Conservation (phyloP, 352 stramenopile genomes). For the Globisporangium abappressorium region DNA sequence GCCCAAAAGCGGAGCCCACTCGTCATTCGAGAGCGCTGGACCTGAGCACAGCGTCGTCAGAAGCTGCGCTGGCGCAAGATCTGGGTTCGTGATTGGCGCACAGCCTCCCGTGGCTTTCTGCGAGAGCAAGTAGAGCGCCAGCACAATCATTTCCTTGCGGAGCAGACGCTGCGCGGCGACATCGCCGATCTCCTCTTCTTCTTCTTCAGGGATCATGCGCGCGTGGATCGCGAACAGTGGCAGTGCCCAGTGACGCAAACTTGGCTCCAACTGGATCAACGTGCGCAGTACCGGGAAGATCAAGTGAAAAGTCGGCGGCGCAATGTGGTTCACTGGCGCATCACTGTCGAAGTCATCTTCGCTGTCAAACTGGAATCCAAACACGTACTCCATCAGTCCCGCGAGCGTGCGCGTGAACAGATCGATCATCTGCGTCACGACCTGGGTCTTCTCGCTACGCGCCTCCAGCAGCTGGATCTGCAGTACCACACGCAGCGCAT, state of each 20-base stretch:
- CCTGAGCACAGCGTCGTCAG: conserved; percentile 59
- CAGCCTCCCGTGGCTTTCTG: conserved; percentile 47
- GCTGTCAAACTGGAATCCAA: conserved; percentile 79
- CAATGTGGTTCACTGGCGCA: conserved; percentile 59
- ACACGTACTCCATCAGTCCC: conserved; percentile 72
- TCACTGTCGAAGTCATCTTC: conserved; percentile 74
- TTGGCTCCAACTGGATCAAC: conserved; percentile 45
- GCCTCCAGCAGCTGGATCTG: conserved; percentile 37
- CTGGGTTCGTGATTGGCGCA: conserved; percentile 62
- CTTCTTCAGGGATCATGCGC: conserved; percentile 85
- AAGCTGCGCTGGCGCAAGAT: conserved; percentile 51
- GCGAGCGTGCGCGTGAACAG: conserved; percentile 62
- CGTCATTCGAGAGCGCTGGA: conserved; percentile 43
- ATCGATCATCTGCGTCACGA: conserved; percentile 36
- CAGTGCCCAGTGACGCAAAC: conserved; percentile 63
- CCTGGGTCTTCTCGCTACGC: conserved; percentile 33
- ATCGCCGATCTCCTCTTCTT: conserved; percentile 87
- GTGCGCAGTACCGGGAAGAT: conserved; percentile 71
- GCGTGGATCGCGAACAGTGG: conserved; percentile 76
- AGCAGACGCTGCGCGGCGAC: conserved; percentile 69
- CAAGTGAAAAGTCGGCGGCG: conserved; percentile 74
- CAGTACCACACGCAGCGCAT: conserved; percentile 53
- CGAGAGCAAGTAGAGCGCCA: conserved; percentile 58
- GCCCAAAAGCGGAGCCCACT: conserved; percentile 72
- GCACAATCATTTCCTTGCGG: conserved; percentile 71